Evolutionary conservation across 129 eudicot species (phyloP), one percentile per base, ranked within the genome.

Genomic region (Escallonia rubra): DNA sequence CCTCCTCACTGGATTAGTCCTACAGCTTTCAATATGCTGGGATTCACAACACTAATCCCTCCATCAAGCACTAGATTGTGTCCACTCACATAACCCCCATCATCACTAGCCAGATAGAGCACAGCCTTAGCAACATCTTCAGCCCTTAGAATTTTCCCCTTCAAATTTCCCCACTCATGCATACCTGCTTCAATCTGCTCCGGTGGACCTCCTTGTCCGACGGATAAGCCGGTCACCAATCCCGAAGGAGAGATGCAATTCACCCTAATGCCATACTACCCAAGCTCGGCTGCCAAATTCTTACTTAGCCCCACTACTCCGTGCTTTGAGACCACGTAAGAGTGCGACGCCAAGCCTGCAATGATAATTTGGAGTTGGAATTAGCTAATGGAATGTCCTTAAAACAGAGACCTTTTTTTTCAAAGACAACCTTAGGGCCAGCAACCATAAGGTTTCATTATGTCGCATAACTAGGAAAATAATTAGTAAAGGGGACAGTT

Each of bases 21-120:
- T 34, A 54, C 58, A 54, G 16, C 58, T 13, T 54, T 54, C 58
- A 44, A 59, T 6, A 12, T n/a, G 61, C 15, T 39, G 3, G 64
- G 64, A 38, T 59, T 59, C 23, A 59, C n/a, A 59, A 40, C 64
- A 59, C 64, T 59, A 38, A 47, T 55, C 14, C 83, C 83, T 13
- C 83, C 83, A 63, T 78, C 83, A 41, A 78, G 59, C 15, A 78
- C 67, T 11, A 78, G 60, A 50, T 78, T 73, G 57, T 67, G 62
- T 39, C 83, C 83, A 42, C 78, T 78, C 9, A 78, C 73, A 13
- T 51, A 72, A 49, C 48, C 54, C 4, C 79, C 71, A 61, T 72
- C 83, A 10, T 73, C 79, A 47, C 83, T 78, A 2, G 75, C 83
- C 60, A 78, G 47, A 51, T 15, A 78, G 45, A 78, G 54, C 2